phyloP scores from a whole-genome alignment of 169 alveolate genomes.

The Cryptosporidium sp. region DNA sequence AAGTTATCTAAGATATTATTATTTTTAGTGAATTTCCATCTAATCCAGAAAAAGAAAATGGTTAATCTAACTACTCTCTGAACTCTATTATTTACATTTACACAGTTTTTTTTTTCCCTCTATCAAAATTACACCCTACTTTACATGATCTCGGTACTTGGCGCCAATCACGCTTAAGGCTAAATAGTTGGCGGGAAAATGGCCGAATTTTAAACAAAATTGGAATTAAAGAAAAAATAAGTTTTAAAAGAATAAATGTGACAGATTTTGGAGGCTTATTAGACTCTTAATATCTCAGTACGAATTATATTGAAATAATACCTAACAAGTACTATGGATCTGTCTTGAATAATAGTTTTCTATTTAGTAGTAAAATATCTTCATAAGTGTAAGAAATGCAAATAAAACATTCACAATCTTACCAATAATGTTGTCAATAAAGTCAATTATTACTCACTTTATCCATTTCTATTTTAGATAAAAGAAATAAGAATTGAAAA shows the following conservation, averaged over 20 bases:
- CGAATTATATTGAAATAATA: background rate
- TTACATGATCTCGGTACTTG: slow-evolving; percentile 47
- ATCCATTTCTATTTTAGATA: background rate
- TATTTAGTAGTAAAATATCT: slow-evolving; percentile 8
- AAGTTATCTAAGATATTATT: too few relatives aligned
- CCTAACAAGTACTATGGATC: slow-evolving; percentile 70
- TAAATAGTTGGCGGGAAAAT: background rate
- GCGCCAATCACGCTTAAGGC: background rate
- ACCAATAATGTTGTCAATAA: slow-evolving; percentile 10
- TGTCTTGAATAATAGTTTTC: background rate
- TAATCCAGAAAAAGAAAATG: background rate
- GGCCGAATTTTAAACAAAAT: too few relatives aligned
- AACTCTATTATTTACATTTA: background rate
- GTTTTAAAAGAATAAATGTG: slow-evolving; percentile 1
- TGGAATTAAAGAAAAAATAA: background rate
- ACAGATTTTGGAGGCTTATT: slow-evolving; percentile 72
- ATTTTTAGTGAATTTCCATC: background rate
- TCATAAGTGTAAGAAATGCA: background rate
- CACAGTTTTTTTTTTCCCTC: background rate
- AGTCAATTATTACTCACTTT: slow-evolving; percentile 1
- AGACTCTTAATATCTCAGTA: slow-evolving; percentile 10
- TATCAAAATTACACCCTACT: background rate
- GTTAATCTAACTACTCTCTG: background rate
- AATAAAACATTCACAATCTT: slow-evolving; percentile 26
- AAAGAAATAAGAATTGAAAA: slow-evolving; percentile 5